phyloP scores from a whole-genome alignment of 2,329 filamentous ascomycete species.

The Rachicladosporium sp. region DNA sequence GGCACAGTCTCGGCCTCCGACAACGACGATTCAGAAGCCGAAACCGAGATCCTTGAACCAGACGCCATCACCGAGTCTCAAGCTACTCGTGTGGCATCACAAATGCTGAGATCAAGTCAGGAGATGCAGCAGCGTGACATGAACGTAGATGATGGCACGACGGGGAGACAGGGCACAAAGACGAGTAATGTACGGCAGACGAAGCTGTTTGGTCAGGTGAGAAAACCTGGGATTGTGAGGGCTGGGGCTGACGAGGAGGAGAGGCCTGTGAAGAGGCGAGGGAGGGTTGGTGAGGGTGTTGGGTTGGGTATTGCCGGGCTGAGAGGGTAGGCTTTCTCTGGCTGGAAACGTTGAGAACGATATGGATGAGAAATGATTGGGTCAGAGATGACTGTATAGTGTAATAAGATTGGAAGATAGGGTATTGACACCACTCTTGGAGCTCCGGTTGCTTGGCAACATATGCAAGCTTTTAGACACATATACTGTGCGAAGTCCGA shows the following conservation, averaged over 20 bases:
- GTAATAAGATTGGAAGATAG: constrained; percentile 11
- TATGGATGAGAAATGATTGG: too few species aligned
- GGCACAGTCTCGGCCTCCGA: constrained; percentile 69
- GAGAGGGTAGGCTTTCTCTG: too few species aligned
- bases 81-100: constrained; percentile 65
- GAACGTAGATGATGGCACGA: not conserved
- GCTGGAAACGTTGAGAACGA: too few species aligned
- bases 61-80: constrained; percentile 53
- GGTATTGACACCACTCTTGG: not conserved
- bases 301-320: constrained; percentile 42
- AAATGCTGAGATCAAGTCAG: constrained; percentile 39
- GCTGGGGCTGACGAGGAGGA: constrained; percentile 9
- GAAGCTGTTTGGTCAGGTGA: constrained; percentile 51
- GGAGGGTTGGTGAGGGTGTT: constrained; percentile 36
- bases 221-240: constrained; percentile 39
- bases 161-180: constrained; percentile 21
- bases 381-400: too few species aligned
- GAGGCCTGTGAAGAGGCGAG: constrained; percentile 36
- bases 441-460: too few species aligned
- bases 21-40: constrained; percentile 34
- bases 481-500: too few species aligned
- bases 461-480: too few species aligned
- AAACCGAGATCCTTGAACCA: constrained; percentile 49
- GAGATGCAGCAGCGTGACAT: constrained; percentile 12
- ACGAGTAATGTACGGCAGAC: constrained; percentile 37